A percentile compares a stretch with the other conserved stretches of the same genome.
Conservation (phyloP, 805 yeast genomes). For the Sugiyamaella marilandica region DNA sequence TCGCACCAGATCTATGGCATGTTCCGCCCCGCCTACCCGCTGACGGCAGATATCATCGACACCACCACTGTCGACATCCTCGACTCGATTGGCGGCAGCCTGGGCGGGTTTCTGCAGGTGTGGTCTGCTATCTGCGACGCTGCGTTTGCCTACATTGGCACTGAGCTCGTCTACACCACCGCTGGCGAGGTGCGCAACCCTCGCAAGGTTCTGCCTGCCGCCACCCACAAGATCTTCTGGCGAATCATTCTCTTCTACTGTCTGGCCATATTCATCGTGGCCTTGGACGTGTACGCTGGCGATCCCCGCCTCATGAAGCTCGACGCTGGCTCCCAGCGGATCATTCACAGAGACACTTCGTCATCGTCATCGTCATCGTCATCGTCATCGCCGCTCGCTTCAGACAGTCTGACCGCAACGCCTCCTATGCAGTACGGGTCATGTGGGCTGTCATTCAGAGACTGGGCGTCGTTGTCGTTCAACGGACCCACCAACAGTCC, state of each 20-base stretch:
- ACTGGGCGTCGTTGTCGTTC: slow-evolving; percentile 2
- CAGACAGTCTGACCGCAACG: slow-evolving; percentile 5
- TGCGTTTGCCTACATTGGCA: slow-evolving; percentile 73
- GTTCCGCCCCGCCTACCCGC: slow-evolving; percentile 49
- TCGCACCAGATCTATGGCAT: slow-evolving; percentile 57
- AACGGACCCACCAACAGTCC: slow-evolving; percentile 24
- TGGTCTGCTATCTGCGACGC: slow-evolving; percentile 59
- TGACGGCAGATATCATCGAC: not conserved
- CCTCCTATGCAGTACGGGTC: slow-evolving; percentile 1
- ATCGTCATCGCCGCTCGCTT: not conserved
- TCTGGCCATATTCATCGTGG: slow-evolving; percentile 61
- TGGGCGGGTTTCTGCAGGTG: slow-evolving; percentile 38
- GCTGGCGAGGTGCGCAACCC: slow-evolving; percentile 86
- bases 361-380: not conserved
- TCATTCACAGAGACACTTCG: not conserved
- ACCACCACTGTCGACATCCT: slow-evolving; percentile 4
- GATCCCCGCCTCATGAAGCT: slow-evolving; percentile 47
- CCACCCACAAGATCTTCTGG: slow-evolving; percentile 71
- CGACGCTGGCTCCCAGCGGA: not conserved
- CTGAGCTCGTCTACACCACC: slow-evolving; percentile 77
- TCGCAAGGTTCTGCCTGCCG: slow-evolving; percentile 67
- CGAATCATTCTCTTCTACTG: slow-evolving; percentile 62
- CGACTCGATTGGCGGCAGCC: slow-evolving; percentile 41
- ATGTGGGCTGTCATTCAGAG: slow-evolving; percentile 3
- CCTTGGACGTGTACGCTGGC: slow-evolving; percentile 70